These are phyloP conservation scores for Xylariaceae sp. DNA, from an alignment of 2,329 filamentous ascomycete species.

Conservation along the genomic window DNA sequence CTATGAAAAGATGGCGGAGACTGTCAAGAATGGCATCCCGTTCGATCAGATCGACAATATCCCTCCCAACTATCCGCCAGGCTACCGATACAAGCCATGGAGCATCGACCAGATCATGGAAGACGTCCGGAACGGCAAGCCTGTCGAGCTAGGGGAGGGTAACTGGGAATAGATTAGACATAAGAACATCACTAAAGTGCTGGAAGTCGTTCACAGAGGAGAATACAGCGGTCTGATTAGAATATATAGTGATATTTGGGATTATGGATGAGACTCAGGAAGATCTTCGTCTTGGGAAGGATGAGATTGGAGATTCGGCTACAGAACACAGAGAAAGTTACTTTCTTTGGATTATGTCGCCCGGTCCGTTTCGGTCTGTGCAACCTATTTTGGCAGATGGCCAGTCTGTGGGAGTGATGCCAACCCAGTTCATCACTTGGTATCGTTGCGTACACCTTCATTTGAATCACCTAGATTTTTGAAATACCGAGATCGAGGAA, in stretches of 20 bases:
- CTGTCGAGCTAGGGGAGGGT: slow-evolving; percentile 33
- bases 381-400: too few species aligned
- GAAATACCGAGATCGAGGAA: too few species aligned
- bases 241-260: background rate
- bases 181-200: background rate
- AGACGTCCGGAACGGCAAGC: slow-evolving; percentile 31
- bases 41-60: slow-evolving; percentile 30
- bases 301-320: background rate
- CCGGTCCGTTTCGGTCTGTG: background rate
- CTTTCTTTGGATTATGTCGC: too few species aligned
- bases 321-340: background rate
- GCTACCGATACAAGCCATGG: slow-evolving; percentile 37
- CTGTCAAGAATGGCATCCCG: slow-evolving; percentile 28
- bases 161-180: slow-evolving; percentile 26
- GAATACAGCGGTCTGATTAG: background rate
- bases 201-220: background rate
- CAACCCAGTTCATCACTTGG: too few species aligned
- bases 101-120: slow-evolving; percentile 39
- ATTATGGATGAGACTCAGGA: background rate
- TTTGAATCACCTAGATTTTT: too few species aligned
- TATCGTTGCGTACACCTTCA: too few species aligned
- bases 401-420: too few species aligned
- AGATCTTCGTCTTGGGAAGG: background rate
- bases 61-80: slow-evolving; percentile 34
- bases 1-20: slow-evolving; percentile 32